phyloP scores from a whole-genome alignment of 192 early-diverging fungal genomes.

The Dispira parvispora region DNA sequence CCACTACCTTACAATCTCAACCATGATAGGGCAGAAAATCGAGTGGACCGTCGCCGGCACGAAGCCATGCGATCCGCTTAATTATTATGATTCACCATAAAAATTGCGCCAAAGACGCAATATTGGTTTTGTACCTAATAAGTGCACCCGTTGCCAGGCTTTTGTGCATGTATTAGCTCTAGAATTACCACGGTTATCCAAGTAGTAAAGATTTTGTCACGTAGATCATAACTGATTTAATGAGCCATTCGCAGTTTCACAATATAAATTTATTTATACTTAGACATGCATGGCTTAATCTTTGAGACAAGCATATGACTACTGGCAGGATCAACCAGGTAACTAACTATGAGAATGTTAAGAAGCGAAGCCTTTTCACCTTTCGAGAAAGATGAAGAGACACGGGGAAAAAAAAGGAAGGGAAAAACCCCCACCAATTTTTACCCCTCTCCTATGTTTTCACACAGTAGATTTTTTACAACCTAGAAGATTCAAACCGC shows the following conservation, averaged over 20 bases:
- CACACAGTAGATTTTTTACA: too few relatives aligned
- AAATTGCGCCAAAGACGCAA: constrained; percentile 25
- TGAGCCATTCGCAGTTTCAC: constrained; percentile 68
- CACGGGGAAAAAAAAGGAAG: too few relatives aligned
- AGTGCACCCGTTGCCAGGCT: constrained; percentile 52
- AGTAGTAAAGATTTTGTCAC: constrained; percentile 33
- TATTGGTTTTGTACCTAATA: constrained; percentile 48
- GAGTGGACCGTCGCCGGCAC: constrained; percentile 49
- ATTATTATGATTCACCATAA: constrained; percentile 54
- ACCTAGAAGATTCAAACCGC: too few relatives aligned
- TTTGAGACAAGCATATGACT: constrained; percentile 64
- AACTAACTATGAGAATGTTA: too few relatives aligned
- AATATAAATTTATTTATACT: constrained; percentile 44
- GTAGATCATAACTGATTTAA: constrained; percentile 78
- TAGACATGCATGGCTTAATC: constrained; percentile 64
- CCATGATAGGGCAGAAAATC: constrained; percentile 77
- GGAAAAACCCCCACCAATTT: too few relatives aligned
- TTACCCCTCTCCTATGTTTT: too few relatives aligned
- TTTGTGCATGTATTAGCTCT: constrained; percentile 57
- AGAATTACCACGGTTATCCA: constrained; percentile 72
- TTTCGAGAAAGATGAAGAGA: too few relatives aligned
- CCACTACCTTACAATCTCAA: constrained; percentile 66
- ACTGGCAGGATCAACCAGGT: constrained; percentile 67
- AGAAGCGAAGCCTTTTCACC: too few relatives aligned
- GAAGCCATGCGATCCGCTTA: constrained; percentile 53